Base-by-base conservation (phyloP, 306 rosid genomes). In the Sicyos edulis region DNA sequence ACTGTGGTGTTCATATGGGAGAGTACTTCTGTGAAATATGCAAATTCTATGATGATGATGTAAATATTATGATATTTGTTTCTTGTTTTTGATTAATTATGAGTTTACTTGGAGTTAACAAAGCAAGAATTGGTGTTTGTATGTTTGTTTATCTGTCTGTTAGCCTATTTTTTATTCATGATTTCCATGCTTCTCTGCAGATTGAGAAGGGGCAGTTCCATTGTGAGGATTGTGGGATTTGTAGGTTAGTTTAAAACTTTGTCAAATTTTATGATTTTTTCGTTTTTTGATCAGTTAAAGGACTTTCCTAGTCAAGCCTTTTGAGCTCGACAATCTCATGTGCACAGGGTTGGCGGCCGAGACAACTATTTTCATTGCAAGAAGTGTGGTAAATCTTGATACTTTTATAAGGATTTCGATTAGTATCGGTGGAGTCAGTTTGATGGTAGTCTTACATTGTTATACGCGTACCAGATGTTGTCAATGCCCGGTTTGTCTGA, bases 151-250 rank as follows among this genome's bases (percentile, higher is more conserved):
- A 14, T 45, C 3, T 26, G 54, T 72, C n/a, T 17, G 24, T 21
- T 8, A 68, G 17, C 42, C 40, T 20, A 15, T 50, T 24, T 24
- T 53, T 52, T 16, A 40, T 57, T 42, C 57, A 20, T 32, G 45
- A 26, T 72, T 72, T 72, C 69, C 72, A 69, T 70, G 74, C 49
- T 16, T 32, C 45, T 75, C 11, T 77, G 79, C 91, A 93, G 99
- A 80, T 71, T 0, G 85, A 79, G 70, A 93, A 89, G 81, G 85
- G 76, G 26, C 92, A 87, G 70, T 93, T 93, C 84, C 99, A 93
- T 78, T 93, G 97, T 69, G 80, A 87, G 53, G 97, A 93, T 74
- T 93, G 99, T 81, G 99, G 99, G 83, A 91, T 93, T 82, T 93
- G 97, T 84, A 91, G 99, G 97, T 93, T 49, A 61, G 82, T 69